Percentiles rank a stretch among this genome's conserved stretches.
phyloP scores from a whole-genome alignment of 495 filamentous ascomycete species.

The Hypoxylon intermedium region DNA sequence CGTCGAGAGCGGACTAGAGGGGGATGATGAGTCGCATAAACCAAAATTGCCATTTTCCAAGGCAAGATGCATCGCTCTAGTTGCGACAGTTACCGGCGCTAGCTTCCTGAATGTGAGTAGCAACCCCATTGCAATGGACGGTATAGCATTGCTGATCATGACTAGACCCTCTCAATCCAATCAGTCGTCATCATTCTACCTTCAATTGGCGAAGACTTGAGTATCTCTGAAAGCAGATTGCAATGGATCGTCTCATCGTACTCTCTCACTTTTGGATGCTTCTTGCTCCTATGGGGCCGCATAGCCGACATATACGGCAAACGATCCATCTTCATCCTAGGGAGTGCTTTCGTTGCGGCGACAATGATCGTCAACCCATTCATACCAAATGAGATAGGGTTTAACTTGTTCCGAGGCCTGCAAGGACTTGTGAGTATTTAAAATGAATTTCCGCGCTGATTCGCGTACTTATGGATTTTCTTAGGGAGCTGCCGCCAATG shows the following conservation, averaged over 20 bases:
- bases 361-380: slow-evolving; percentile 71
- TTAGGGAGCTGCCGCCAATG: slow-evolving; percentile 69
- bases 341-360: slow-evolving; percentile 68
- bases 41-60: slow-evolving; percentile 50
- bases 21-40: slow-evolving; percentile 20
- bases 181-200: slow-evolving; percentile 68
- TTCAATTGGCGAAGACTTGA: slow-evolving; percentile 59
- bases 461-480: slow-evolving; percentile 41
- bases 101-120: slow-evolving; percentile 62
- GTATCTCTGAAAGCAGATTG: slow-evolving; percentile 61
- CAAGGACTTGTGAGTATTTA: slow-evolving; percentile 66
- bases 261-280: slow-evolving; percentile 70
- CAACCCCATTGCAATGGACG: not conserved
- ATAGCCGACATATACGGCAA: slow-evolving; percentile 78
- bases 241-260: slow-evolving; percentile 72
- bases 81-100: slow-evolving; percentile 59
- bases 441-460: not conserved
- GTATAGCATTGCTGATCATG: slow-evolving; percentile 3
- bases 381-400: slow-evolving; percentile 67
- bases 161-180: slow-evolving; percentile 64
- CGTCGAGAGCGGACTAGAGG: slow-evolving; percentile 17
- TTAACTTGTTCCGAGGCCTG: slow-evolving; percentile 75
- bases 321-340: slow-evolving; percentile 69
- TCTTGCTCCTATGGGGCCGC: slow-evolving; percentile 76
- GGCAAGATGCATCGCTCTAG: slow-evolving; percentile 55